Conservation (phyloP, 768 basidiomycete species). For the Fomitopsis serialis region DNA sequence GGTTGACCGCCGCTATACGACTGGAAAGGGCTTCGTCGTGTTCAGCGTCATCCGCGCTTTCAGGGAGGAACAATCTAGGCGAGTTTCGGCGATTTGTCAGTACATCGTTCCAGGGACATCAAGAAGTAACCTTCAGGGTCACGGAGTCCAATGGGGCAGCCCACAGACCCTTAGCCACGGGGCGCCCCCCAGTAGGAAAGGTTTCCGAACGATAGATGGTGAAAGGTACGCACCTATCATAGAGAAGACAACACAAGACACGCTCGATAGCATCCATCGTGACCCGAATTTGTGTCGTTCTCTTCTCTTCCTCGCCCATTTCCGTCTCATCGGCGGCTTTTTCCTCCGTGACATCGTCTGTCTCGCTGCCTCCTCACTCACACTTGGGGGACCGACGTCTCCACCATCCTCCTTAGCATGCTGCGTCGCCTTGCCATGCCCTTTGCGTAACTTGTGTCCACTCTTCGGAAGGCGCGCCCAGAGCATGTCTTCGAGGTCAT, state of each 20-base stretch:
- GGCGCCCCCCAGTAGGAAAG: not conserved
- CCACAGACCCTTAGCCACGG: not conserved
- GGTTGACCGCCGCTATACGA: slow-evolving; percentile 86
- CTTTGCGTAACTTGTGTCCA: slow-evolving; percentile 16
- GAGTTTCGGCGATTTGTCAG: not conserved
- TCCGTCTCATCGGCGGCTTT: slow-evolving; percentile 10
- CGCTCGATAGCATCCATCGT: slow-evolving; percentile 73
- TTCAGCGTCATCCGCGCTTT: slow-evolving; percentile 68
- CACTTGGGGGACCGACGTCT: slow-evolving; percentile 4
- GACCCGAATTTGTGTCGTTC: slow-evolving; percentile 46
- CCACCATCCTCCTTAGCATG: slow-evolving; percentile 6
- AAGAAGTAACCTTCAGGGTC: not conserved
- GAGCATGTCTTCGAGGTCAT: slow-evolving; percentile 59
- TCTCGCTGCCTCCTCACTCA: slow-evolving; percentile 11
- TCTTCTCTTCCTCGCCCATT: slow-evolving; percentile 28
- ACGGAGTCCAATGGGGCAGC: not conserved
- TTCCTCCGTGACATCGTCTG: slow-evolving; percentile 11
- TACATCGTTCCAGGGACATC: not conserved
- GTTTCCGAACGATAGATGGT: not conserved
- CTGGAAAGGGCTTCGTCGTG: slow-evolving; percentile 90
- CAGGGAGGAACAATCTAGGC: slow-evolving; percentile 69
- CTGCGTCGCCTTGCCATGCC: slow-evolving; percentile 22
- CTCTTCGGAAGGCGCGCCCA: slow-evolving; percentile 24
- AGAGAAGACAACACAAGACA: slow-evolving; percentile 66
- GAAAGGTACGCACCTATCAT: slow-evolving; percentile 60